Evolutionary conservation across 2,329 filamentous ascomycete genomes (phyloP).

Genomic region (Emericellopsis atlantica): DNA sequence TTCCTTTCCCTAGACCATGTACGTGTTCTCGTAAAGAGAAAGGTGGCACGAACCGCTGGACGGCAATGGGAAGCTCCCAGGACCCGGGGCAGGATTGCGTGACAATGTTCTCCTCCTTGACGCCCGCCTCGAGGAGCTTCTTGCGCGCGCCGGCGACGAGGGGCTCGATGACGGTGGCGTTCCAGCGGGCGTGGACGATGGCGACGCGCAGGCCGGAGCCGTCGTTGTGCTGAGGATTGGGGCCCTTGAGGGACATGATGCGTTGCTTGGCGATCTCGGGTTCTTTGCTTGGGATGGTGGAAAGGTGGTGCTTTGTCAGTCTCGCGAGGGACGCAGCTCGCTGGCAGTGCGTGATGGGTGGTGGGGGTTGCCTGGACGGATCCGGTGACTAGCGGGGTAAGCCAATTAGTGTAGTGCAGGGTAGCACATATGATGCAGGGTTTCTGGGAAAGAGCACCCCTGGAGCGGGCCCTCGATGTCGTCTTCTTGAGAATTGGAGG

Average conservation of each 20-base stretch:
- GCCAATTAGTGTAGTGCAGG: too few relatives aligned
- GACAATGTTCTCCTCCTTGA: conserved; percentile 78
- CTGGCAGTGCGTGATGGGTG: too few relatives aligned
- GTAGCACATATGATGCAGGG: too few relatives aligned
- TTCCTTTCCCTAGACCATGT: neutral
- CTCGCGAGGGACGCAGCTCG: too few relatives aligned
- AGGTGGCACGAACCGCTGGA: conserved; percentile 53
- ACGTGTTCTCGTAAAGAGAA: neutral
- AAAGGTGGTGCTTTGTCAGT: too few relatives aligned
- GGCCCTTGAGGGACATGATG: conserved; percentile 39
- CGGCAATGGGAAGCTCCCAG: conserved; percentile 88
- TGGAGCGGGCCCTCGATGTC: too few relatives aligned
- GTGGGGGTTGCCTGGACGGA: too few relatives aligned
- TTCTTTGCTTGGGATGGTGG: too few relatives aligned
- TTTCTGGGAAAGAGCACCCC: too few relatives aligned
- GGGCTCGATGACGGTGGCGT: conserved; percentile 73
- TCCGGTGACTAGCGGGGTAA: too few relatives aligned
- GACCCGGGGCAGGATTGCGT: conserved; percentile 83
- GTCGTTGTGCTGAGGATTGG: conserved; percentile 44
- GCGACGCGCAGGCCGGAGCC: conserved; percentile 73
- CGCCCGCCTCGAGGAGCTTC: conserved; percentile 65
- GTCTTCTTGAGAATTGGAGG: too few relatives aligned
- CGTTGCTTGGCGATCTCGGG: too few relatives aligned
- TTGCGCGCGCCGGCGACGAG: conserved; percentile 72
- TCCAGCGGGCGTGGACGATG: conserved; percentile 96